These are phyloP conservation scores for Medicago arabica DNA, from an alignment of 306 rosid genomes.

Conservation along the genomic window DNA sequence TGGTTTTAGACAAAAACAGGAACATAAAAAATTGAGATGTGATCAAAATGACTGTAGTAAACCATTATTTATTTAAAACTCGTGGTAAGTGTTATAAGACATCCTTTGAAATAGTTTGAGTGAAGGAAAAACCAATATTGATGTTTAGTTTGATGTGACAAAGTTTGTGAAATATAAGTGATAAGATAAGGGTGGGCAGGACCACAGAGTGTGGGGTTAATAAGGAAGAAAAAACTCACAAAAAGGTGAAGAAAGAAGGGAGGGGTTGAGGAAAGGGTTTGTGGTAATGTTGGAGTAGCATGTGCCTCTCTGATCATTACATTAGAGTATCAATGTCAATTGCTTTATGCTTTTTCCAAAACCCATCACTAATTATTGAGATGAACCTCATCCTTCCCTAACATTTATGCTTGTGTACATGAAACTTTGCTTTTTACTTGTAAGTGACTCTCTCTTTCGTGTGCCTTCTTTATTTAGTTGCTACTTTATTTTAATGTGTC, in stretches of 20 bases:
- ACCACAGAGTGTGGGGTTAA: constrained; percentile 68
- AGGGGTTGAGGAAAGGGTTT: constrained; percentile 32
- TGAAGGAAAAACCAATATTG: constrained; percentile 40
- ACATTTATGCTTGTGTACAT: constrained; percentile 50
- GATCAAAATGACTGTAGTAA: too few relatives aligned
- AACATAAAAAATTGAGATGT: not conserved
- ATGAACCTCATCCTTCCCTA: constrained; percentile 67
- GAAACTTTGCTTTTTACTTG: constrained; percentile 55
- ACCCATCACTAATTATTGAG: constrained; percentile 71
- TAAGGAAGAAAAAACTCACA: constrained; percentile 10
- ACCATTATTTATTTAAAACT: not conserved
- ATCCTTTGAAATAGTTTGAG: constrained; percentile 43
- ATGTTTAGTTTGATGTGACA: constrained; percentile 64
- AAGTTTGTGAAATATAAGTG: constrained; percentile 65
- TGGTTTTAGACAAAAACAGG: not conserved
- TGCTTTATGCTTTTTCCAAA: constrained; percentile 68
- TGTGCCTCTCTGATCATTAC: constrained; percentile 79
- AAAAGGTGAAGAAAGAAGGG: not conserved
- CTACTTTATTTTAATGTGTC: constrained; percentile 49
- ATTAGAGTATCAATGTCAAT: constrained; percentile 68
- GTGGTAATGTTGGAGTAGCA: constrained; percentile 69
- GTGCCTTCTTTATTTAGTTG: constrained; percentile 33
- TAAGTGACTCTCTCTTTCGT: constrained; percentile 49
- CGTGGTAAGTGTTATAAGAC: not conserved
- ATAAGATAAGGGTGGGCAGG: constrained; percentile 77